Evolutionary conservation across 768 basidiomycete genomes (phyloP).

Genomic region (Leccinellum rugosiceps): DNA sequence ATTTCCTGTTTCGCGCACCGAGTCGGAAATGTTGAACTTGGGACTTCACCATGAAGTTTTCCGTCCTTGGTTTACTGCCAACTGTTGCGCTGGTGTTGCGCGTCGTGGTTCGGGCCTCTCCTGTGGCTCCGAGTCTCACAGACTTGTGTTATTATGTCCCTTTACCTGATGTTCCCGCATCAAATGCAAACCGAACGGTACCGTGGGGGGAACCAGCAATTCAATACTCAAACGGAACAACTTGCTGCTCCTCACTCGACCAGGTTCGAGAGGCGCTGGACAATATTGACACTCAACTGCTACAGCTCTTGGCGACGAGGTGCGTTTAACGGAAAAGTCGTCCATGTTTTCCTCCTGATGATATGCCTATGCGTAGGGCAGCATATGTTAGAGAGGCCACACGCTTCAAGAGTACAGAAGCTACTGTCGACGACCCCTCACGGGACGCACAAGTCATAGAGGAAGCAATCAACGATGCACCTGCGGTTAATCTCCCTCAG

Average conservation of each 20-base stretch:
- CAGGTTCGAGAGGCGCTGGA: constrained; percentile 17
- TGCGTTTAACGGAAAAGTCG: neutral
- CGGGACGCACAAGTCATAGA: constrained; percentile 20
- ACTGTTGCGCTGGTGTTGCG: neutral
- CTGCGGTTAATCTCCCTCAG: constrained; percentile 18
- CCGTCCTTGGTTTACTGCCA: neutral
- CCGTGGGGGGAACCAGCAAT: constrained; percentile 27
- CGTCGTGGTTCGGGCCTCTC: neutral
- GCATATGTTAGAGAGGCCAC: constrained; percentile 25
- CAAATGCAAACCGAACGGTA: constrained; percentile 15
- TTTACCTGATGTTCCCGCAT: constrained; percentile 11
- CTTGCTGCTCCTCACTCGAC: constrained; percentile 24
- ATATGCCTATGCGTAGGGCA: constrained; percentile 4
- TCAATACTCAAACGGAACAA: constrained; percentile 18
- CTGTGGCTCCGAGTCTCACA: neutral
- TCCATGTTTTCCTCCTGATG: neutral
- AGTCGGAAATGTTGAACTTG: too few relatives aligned
- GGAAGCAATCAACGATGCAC: constrained; percentile 17
- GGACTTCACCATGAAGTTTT: constrained; percentile 3
- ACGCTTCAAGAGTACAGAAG: constrained; percentile 22
- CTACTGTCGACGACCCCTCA: constrained; percentile 8
- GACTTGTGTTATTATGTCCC: constrained; percentile 20
- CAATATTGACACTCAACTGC: constrained; percentile 15
- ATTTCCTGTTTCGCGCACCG: neutral
- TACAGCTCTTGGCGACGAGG: constrained; percentile 21